These are phyloP conservation scores for Hygrocybe coccinea DNA, from an alignment of 768 basidiomycete genomes.

Conservation along the genomic window DNA sequence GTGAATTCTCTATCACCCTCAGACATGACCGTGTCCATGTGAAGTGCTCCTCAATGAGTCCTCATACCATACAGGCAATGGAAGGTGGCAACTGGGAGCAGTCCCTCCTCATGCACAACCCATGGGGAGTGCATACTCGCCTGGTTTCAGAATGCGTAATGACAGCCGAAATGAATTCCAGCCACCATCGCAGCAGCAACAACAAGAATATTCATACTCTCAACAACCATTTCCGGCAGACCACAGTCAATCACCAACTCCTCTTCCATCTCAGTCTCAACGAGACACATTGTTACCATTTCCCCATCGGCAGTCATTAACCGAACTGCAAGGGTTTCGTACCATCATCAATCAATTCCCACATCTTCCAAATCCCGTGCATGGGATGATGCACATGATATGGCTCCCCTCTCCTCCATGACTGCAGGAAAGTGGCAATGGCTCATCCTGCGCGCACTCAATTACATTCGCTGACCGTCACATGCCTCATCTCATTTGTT, in stretches of 20 bases:
- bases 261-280: constrained; percentile 35
- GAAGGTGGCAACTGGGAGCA: constrained; percentile 55
- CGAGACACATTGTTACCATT: constrained; percentile 35
- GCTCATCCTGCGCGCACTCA: constrained; percentile 28
- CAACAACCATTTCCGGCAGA: constrained; percentile 42
- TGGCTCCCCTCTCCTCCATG: constrained; percentile 44
- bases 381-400: constrained; percentile 32
- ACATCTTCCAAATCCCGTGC: constrained; percentile 45
- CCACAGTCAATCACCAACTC: constrained; percentile 41
- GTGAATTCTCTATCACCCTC: constrained; percentile 64
- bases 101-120: constrained; percentile 47
- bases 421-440: constrained; percentile 28
- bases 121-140: constrained; percentile 43
- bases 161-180: constrained; percentile 41
- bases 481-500: no score
- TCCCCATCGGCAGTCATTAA: constrained; percentile 53
- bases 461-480: no score
- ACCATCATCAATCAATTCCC: constrained; percentile 45
- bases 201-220: constrained; percentile 51
- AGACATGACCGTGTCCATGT: constrained; percentile 44
- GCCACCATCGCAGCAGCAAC: constrained; percentile 24
- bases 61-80: constrained; percentile 43
- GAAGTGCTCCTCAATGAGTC: constrained; percentile 37
- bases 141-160: constrained; percentile 41
- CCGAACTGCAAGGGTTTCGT: constrained; percentile 51